These are phyloP conservation scores for Gaultheria prostrata DNA, from an alignment of 148 eudicot species.

Conservation along the genomic window DNA sequence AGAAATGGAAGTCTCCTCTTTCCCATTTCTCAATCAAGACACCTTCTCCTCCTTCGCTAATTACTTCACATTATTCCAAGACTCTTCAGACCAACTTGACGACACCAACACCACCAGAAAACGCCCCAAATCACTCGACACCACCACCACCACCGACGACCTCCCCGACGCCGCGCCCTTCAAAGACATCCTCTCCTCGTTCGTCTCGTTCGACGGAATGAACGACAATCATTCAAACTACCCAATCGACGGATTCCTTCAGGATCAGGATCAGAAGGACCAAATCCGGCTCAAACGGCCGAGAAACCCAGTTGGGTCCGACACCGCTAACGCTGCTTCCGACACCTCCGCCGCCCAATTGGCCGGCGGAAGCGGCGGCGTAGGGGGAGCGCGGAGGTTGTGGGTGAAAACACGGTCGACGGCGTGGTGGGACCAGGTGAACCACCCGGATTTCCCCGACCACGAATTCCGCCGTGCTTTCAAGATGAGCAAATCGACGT, in stretches of 20 bases:
- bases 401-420: slow-evolving; percentile 78
- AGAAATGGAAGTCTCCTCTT: slow-evolving; percentile 42
- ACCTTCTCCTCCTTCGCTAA: slow-evolving; percentile 13
- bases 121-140: not conserved
- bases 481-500: slow-evolving; percentile 64
- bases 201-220: slow-evolving; percentile 15
- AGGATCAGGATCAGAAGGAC: not conserved
- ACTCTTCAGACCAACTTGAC: not conserved
- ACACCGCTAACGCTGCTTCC: too few species aligned
- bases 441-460: slow-evolving; percentile 53
- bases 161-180: not conserved
- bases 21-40: slow-evolving; percentile 24
- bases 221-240: not conserved
- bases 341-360: not conserved
- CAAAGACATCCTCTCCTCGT: slow-evolving; percentile 19
- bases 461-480: slow-evolving; percentile 56
- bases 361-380: not conserved
- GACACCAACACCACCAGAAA: not conserved
- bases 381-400: slow-evolving; percentile 34
- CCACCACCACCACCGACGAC: not conserved
- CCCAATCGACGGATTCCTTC: not conserved
- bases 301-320: not conserved
- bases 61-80: slow-evolving; percentile 9
- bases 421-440: slow-evolving; percentile 79
- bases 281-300: slow-evolving; percentile 9